Conservation (phyloP, 2,329 filamentous ascomycete species). For the Plenodomus lindquistii region DNA sequence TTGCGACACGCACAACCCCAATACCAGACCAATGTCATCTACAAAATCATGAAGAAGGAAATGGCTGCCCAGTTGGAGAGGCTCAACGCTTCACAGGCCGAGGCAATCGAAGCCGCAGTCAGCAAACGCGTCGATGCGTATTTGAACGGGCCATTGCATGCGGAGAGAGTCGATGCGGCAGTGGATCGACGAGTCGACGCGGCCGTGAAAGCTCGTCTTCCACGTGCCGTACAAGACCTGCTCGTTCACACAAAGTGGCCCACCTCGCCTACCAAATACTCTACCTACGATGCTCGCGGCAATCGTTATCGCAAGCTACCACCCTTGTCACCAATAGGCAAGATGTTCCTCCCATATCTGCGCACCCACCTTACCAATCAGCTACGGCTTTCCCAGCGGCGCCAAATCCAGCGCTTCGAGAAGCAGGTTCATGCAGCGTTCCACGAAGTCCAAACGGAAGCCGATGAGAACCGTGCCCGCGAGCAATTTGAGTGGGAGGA, state of each 20-base stretch:
- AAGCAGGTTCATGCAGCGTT: constrained; percentile 1
- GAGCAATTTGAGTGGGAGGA: constrained; percentile 2
- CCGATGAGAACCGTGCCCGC: constrained; percentile 1
- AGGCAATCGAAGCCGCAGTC: constrained; percentile 3
- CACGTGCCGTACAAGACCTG: no score
- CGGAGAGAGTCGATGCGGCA: not conserved
- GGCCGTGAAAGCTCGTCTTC: no score
- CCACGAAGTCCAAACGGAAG: not conserved
- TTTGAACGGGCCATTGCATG: not conserved
- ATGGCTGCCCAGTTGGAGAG: constrained; percentile 1
- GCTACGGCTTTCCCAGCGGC: constrained; percentile 5
- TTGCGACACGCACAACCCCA: not conserved
- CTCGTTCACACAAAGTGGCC: no score
- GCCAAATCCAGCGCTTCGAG: constrained; percentile 4
- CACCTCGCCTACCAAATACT: no score
- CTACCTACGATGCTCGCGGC: no score
- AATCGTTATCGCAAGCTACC: no score
- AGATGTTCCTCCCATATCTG: constrained; percentile 4
- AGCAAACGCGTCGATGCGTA: not conserved
- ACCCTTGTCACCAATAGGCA: constrained; percentile 3
- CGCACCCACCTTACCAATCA: constrained; percentile 5
- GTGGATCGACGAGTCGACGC: no score
- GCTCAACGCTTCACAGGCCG: not conserved
- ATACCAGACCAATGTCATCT: not conserved
- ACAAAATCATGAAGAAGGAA: not conserved